A percentile compares a stretch with the other conserved stretches of the same genome.
Evolutionary conservation across 176 grass and related monocot genomes (phyloP).

Genomic region (Ananas comosus): DNA sequence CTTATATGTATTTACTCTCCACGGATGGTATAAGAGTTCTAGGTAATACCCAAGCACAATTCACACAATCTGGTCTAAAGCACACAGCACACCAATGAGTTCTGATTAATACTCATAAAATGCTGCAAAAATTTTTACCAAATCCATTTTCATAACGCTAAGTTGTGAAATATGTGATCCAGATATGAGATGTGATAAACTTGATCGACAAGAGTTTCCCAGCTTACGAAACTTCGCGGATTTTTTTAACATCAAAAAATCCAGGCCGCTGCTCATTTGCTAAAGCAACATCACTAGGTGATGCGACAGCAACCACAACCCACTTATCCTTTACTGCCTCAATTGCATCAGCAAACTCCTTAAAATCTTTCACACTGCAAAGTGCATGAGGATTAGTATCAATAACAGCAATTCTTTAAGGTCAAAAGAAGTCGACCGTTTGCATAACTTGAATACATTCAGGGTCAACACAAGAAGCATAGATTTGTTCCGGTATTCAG

Average conservation of each 20-base stretch:
- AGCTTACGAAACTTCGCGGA: conserved; percentile 30
- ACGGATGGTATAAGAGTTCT: too few relatives aligned
- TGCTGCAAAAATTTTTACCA: too few relatives aligned
- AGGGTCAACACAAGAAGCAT: background rate
- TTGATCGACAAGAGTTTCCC: too few relatives aligned
- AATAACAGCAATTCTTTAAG: too few relatives aligned
- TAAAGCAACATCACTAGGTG: conserved; percentile 49
- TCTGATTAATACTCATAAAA: too few relatives aligned
- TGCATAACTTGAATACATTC: background rate
- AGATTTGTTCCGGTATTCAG: background rate
- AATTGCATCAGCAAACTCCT: conserved; percentile 82
- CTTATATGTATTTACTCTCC: too few relatives aligned
- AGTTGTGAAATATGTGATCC: too few relatives aligned
- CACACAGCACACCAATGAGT: too few relatives aligned
- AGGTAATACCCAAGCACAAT: too few relatives aligned
- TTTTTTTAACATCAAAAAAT: conserved; percentile 62
- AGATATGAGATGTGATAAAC: too few relatives aligned
- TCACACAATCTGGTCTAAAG: too few relatives aligned
- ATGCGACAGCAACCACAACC: conserved; percentile 84
- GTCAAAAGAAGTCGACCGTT: background rate
- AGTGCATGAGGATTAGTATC: conserved; percentile 14
- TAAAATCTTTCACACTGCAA: conserved; percentile 76
- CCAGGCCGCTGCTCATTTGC: conserved; percentile 46
- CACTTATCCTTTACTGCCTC: conserved; percentile 72
- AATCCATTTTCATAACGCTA: too few relatives aligned